Conservation (phyloP, 2,329 filamentous ascomycete species). For the Beauveria medogensis region DNA sequence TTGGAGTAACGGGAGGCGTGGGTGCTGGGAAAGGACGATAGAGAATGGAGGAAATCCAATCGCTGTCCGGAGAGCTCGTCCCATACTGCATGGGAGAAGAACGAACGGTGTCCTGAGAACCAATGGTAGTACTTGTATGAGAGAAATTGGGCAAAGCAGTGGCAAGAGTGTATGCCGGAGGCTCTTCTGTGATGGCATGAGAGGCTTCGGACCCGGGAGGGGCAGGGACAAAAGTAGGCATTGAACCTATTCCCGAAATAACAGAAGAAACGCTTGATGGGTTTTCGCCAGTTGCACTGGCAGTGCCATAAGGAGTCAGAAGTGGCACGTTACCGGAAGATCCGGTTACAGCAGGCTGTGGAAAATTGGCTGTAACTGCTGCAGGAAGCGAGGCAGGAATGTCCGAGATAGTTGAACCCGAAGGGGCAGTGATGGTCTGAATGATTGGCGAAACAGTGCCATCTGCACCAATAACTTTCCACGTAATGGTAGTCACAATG, state of each 20-base stretch:
- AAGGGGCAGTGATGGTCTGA: neutral
- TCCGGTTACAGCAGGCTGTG: neutral
- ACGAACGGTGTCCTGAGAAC: neutral
- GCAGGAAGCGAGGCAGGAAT: neutral
- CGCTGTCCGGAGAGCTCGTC: neutral
- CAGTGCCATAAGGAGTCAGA: neutral
- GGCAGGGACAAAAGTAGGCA: neutral
- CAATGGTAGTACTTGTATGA: neutral
- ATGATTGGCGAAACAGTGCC: constrained; percentile 1
- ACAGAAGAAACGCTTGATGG: neutral
- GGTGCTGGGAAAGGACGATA: constrained; percentile 19
- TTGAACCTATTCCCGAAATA: constrained; percentile 1
- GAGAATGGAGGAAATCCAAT: constrained; percentile 10
- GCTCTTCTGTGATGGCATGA: neutral
- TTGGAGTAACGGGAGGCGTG: constrained; percentile 23
- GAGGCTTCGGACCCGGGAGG: neutral
- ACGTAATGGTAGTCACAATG: constrained; percentile 1
- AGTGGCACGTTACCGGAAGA: neutral
- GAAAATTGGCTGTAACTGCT: constrained; percentile 1
- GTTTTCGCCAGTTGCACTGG: neutral
- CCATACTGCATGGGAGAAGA: neutral
- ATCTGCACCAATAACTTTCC: constrained; percentile 7
- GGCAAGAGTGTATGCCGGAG: constrained; percentile 4
- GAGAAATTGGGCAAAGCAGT: neutral
- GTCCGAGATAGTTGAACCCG: neutral